Evolutionary conservation across 2,329 filamentous ascomycete genomes (phyloP).

Genomic region (Botrytis byssoidea): DNA sequence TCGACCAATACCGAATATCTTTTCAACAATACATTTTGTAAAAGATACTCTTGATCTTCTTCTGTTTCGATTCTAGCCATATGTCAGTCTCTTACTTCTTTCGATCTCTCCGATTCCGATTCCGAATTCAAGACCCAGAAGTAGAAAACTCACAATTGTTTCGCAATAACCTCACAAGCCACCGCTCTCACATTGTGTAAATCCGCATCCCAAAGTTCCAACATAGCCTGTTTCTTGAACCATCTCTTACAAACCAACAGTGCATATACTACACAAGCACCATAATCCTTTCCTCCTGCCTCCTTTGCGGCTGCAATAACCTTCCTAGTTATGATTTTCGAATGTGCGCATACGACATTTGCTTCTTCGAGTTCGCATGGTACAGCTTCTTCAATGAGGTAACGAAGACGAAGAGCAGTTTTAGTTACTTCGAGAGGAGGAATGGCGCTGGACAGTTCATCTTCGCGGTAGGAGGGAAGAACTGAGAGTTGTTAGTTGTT

Average conservation of each 20-base stretch:
- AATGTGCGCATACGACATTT: conserved; percentile 75
- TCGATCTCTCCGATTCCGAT: not conserved
- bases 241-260: conserved; percentile 50
- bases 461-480: conserved; percentile 61
- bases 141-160: conserved; percentile 55
- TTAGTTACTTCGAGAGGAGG: conserved; percentile 81
- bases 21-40: conserved; percentile 80
- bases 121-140: not conserved
- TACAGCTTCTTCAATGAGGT: conserved; percentile 84
- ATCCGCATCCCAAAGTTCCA: conserved; percentile 91
- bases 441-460: conserved; percentile 62
- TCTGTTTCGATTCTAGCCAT: conserved; percentile 74
- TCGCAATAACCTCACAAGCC: conserved; percentile 90
- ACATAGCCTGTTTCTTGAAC: conserved; percentile 75
- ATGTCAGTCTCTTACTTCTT: conserved; percentile 37
- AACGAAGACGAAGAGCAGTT: conserved; percentile 83
- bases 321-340: conserved; percentile 74
- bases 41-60: conserved; percentile 72
- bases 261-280: conserved; percentile 64
- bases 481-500: conserved; percentile 51
- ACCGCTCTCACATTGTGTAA: conserved; percentile 75
- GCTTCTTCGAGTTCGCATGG: conserved; percentile 83
- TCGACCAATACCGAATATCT: conserved; percentile 81
- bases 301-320: conserved; percentile 80
- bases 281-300: conserved; percentile 73